Evolutionary conservation across 208 protist species (phyloP).

Genomic region (Herpetomonas samuelpessoai): DNA sequence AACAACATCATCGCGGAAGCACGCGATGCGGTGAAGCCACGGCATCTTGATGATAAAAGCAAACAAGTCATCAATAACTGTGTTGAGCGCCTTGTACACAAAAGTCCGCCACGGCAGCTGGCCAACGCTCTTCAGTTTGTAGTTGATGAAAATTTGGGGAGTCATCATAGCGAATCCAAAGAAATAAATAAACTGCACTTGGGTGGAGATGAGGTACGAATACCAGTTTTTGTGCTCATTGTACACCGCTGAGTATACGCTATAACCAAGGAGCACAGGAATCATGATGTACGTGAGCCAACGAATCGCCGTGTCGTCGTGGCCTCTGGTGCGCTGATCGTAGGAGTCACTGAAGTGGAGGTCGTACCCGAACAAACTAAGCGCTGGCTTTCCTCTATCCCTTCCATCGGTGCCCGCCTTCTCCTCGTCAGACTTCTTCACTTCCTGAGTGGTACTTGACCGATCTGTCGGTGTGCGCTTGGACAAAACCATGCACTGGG

Average conservation of each 20-base stretch:
- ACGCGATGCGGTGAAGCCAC: slow-evolving; percentile 95
- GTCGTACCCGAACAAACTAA: slow-evolving; percentile 23
- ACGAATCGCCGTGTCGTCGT: slow-evolving; percentile 93
- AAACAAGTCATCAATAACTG: slow-evolving; percentile 99
- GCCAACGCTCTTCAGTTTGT: slow-evolving; percentile 98
- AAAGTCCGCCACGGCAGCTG: slow-evolving; percentile 98
- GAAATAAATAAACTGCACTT: slow-evolving; percentile 90
- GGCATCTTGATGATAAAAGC: slow-evolving; percentile 99
- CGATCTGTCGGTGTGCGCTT: too few species aligned
- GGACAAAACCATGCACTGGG: slow-evolving; percentile 57
- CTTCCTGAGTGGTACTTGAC: slow-evolving; percentile 21
- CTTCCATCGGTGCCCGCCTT: not conserved
- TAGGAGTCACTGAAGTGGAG: slow-evolving; percentile 64
- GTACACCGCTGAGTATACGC: slow-evolving; percentile 95
- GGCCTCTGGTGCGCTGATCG: slow-evolving; percentile 73
- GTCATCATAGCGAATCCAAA: slow-evolving; percentile 99
- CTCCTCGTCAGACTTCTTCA: not conserved
- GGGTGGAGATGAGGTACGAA: slow-evolving; percentile 87
- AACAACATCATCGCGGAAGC: slow-evolving; percentile 98
- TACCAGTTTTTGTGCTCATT: slow-evolving; percentile 94
- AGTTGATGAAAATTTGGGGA: slow-evolving; percentile 99
- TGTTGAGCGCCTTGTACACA: slow-evolving; percentile 98
- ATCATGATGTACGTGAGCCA: slow-evolving; percentile 93
- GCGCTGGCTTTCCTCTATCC: slow-evolving; percentile 8
- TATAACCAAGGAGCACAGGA: slow-evolving; percentile 92